These are phyloP conservation scores for Maudiozyma turicensis DNA, from an alignment of 805 yeast genomes.

Conservation along the genomic window DNA sequence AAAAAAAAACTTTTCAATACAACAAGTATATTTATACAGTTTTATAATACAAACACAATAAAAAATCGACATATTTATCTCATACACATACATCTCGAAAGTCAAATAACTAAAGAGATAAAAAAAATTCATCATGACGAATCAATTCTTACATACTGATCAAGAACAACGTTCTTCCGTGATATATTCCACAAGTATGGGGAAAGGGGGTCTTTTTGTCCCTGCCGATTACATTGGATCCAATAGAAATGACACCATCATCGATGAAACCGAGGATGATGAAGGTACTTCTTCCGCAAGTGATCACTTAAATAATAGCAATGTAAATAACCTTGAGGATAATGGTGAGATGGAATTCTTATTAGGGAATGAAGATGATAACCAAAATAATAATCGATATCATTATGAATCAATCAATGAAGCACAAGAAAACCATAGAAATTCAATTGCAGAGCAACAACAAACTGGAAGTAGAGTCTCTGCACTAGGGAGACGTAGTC, in stretches of 20 bases:
- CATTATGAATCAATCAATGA: background rate
- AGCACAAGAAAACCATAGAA: slow-evolving; percentile 1
- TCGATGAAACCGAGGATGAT: slow-evolving; percentile 8
- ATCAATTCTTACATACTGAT: slow-evolving; percentile 23
- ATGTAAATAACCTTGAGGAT: background rate
- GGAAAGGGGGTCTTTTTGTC: slow-evolving; percentile 26
- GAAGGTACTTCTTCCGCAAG: slow-evolving; percentile 1
- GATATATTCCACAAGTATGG: slow-evolving; percentile 26
- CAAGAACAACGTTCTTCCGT: slow-evolving; percentile 25
- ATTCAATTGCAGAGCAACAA: background rate
- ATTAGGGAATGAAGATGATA: background rate
- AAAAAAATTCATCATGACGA: slow-evolving; percentile 4
- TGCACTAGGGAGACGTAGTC: background rate
- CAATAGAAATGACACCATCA: slow-evolving; percentile 4
- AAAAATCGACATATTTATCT: no score
- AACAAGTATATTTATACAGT: no score
- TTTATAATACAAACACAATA: no score
- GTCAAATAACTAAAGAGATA: background rate
- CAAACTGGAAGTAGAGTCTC: background rate
- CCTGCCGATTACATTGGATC: slow-evolving; percentile 24
- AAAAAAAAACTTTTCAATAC: no score
- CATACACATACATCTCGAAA: background rate
- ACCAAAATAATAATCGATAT: background rate
- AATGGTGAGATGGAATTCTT: background rate
- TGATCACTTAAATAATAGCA: slow-evolving; percentile 1